Evolutionary conservation across 1,284 basidiomycete genomes (phyloP).

Genomic region (Irpex sp.): DNA sequence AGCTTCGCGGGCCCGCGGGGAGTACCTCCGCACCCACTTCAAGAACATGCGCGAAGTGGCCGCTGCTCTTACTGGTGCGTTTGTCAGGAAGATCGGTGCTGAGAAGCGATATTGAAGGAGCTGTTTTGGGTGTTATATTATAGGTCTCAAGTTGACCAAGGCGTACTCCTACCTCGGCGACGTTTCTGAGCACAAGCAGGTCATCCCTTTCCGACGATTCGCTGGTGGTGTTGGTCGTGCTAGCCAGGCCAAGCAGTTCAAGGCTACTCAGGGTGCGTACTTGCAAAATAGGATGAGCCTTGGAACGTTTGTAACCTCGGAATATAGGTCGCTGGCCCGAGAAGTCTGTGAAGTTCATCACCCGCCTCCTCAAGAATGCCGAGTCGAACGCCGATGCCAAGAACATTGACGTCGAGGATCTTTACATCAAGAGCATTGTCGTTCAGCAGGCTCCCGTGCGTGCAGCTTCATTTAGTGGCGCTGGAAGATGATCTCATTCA

Average conservation of each 20-base stretch:
- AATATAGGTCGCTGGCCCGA: constrained; percentile 98
- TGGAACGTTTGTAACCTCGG: background rate
- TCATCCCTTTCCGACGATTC: constrained; percentile 97
- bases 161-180: constrained; percentile 94
- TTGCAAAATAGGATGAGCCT: background rate
- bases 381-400: constrained; percentile 99
- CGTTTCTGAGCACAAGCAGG: constrained; percentile 95
- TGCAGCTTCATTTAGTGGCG: constrained; percentile 15
- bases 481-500: constrained; percentile 1
- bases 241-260: constrained; percentile 97
- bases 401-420: constrained; percentile 89
- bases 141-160: constrained; percentile 92
- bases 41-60: constrained; percentile 99
- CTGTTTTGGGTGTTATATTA: background rate
- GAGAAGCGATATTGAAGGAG: constrained; percentile 12
- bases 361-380: constrained; percentile 95
- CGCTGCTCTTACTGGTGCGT: constrained; percentile 78
- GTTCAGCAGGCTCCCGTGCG: constrained; percentile 96
- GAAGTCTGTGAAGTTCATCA: constrained; percentile 97
- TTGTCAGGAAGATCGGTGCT: background rate
- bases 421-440: constrained; percentile 94
- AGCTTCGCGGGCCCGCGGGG: constrained; percentile 91
- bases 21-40: constrained; percentile 99
- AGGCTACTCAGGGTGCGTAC: constrained; percentile 86
- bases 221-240: constrained; percentile 96